Percentiles rank a stretch among this genome's conserved stretches.
phyloP scores from a whole-genome alignment of 495 filamentous ascomycete species.

The Talaromyces proteolyticus region DNA sequence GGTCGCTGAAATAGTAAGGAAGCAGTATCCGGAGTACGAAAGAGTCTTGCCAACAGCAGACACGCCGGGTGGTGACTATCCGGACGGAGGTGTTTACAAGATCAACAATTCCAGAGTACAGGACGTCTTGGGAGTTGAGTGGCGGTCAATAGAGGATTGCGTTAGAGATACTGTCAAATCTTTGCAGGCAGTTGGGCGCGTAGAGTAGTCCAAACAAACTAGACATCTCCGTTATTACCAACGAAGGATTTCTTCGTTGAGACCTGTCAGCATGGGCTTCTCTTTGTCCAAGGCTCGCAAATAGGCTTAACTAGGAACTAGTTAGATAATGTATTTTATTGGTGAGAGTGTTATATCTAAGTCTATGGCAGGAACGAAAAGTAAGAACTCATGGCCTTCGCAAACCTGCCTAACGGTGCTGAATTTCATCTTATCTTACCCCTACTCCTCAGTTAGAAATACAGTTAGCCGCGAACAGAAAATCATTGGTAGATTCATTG shows the following conservation, averaged over 20 bases:
- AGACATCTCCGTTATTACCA: background rate
- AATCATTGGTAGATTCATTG: no score
- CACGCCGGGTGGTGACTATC: constrained; percentile 28
- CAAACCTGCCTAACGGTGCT: background rate
- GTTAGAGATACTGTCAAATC: constrained; percentile 52
- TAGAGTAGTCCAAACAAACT: background rate
- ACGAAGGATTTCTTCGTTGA: background rate
- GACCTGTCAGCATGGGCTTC: background rate
- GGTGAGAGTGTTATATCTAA: background rate
- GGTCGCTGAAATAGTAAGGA: constrained; percentile 55
- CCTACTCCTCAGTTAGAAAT: background rate
- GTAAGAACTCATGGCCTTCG: background rate
- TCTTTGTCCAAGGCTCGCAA: background rate
- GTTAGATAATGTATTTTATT: background rate
- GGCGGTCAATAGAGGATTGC: constrained; percentile 44
- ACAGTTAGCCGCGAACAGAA: no score
- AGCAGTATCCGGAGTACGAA: constrained; percentile 59
- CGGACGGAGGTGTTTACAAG: constrained; percentile 32
- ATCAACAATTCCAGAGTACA: constrained; percentile 48
- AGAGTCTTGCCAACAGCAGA: constrained; percentile 49
- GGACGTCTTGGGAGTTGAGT: constrained; percentile 54
- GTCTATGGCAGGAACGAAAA: background rate
- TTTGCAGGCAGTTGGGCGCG: constrained; percentile 36
- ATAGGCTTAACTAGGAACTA: background rate
- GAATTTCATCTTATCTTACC: background rate